Evolutionary conservation across 164 flowering plant species (phyloP).

Genomic region (Cinnamomum chago): DNA sequence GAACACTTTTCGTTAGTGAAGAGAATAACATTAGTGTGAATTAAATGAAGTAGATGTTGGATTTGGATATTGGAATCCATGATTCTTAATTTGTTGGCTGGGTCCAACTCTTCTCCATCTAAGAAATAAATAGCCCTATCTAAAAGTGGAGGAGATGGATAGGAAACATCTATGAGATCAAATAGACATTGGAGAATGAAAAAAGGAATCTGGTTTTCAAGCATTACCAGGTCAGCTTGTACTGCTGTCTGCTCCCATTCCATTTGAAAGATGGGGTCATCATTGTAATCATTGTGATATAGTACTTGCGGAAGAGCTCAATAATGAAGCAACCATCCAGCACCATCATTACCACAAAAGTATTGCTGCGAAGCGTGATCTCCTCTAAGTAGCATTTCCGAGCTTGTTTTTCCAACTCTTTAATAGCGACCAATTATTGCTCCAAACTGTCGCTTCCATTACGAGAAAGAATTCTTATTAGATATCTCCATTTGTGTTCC

Average conservation of each 20-base stretch:
- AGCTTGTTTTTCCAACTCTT: conserved; percentile 12
- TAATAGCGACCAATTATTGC: neutral
- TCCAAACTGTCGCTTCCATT: no score
- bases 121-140: neutral
- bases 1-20: neutral
- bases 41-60: conserved; percentile 3
- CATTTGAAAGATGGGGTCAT: conserved; percentile 1
- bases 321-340: conserved; percentile 7
- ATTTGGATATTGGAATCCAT: no score
- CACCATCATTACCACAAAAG: conserved; percentile 7
- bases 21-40: neutral
- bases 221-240: neutral
- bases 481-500: neutral
- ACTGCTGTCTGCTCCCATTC: neutral
- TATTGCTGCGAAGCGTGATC: conserved; percentile 25
- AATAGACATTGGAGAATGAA: no score
- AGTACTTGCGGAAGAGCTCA: conserved; percentile 30
- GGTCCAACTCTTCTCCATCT: neutral
- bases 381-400: conserved; percentile 49
- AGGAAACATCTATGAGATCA: no score
- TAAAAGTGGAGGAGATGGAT: neutral
- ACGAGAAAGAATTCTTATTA: neutral
- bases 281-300: neutral
- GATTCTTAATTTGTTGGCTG: neutral
- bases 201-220: no score